These are phyloP conservation scores for Ophiocordyceps unilateralis DNA, from an alignment of 2,329 filamentous ascomycete genomes.

Conservation along the genomic window DNA sequence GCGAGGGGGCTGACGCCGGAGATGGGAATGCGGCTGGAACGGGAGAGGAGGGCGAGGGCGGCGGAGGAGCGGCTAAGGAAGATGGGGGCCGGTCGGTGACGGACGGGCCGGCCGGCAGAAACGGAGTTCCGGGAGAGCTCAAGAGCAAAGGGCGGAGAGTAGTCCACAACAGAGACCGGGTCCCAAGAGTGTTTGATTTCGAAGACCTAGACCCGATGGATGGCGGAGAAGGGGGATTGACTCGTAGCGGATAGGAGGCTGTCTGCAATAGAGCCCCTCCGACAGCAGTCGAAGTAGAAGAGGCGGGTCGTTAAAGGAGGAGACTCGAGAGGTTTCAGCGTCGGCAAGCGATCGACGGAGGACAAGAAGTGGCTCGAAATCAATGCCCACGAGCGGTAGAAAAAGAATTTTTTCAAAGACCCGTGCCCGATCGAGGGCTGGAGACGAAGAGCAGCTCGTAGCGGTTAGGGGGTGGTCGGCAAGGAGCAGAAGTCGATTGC, in stretches of 20 bases:
- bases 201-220: background rate
- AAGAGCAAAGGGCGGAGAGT: background rate
- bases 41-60: constrained; percentile 77
- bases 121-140: background rate
- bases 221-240: background rate
- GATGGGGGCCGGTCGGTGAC: constrained; percentile 22
- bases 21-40: constrained; percentile 66
- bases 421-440: background rate
- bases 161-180: background rate
- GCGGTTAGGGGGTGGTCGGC: background rate
- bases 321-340: too few species aligned
- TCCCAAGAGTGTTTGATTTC: background rate
- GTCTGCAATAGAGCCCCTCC: background rate
- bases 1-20: constrained; percentile 72
- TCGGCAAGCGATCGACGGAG: too few species aligned
- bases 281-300: too few species aligned
- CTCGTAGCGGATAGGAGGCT: background rate
- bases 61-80: constrained; percentile 72
- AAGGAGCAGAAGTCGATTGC: background rate
- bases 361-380: too few species aligned
- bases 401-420: too few species aligned
- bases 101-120: background rate
- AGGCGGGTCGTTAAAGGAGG: too few species aligned
- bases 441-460: background rate
- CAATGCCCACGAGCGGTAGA: too few species aligned